These are phyloP conservation scores for Trichophaea hybrida DNA, from an alignment of 2,329 filamentous ascomycete genomes.

Conservation along the genomic window DNA sequence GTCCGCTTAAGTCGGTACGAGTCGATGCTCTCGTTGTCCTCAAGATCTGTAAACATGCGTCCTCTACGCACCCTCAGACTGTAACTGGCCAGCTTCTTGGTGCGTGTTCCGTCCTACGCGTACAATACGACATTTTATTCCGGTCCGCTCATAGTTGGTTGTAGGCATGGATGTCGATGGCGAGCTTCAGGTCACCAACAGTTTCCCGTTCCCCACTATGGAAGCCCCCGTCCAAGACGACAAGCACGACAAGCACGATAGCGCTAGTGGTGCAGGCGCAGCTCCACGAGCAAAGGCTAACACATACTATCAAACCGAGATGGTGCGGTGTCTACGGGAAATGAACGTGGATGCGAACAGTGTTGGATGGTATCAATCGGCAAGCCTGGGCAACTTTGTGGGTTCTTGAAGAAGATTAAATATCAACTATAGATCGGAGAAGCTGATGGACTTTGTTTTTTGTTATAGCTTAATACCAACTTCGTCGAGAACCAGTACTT, in stretches of 20 bases:
- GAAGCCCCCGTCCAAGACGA: slow-evolving; percentile 44
- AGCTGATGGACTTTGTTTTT: slow-evolving; percentile 29
- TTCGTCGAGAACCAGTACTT: slow-evolving; percentile 97
- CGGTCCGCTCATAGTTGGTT: not conserved
- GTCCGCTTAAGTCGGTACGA: slow-evolving; percentile 72
- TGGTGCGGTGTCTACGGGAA: slow-evolving; percentile 92
- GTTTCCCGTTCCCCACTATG: slow-evolving; percentile 79
- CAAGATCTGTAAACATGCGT: slow-evolving; percentile 29
- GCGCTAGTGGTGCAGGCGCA: slow-evolving; percentile 61
- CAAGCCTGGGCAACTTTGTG: slow-evolving; percentile 91
- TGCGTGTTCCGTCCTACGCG: not conserved
- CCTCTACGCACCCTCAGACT: slow-evolving; percentile 20
- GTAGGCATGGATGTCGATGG: slow-evolving; percentile 70
- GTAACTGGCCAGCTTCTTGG: slow-evolving; percentile 24
- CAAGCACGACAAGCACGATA: slow-evolving; percentile 35
- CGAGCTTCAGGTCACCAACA: slow-evolving; percentile 80
- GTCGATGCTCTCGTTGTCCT: slow-evolving; percentile 76
- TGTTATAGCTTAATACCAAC: slow-evolving; percentile 52
- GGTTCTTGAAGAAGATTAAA: not conserved
- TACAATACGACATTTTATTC: not conserved
- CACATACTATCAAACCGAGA: slow-evolving; percentile 77
- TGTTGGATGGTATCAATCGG: slow-evolving; percentile 96
- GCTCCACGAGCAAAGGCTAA: slow-evolving; percentile 89
- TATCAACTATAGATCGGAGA: slow-evolving; percentile 37
- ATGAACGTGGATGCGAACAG: slow-evolving; percentile 98